Evolutionary conservation across 2,329 filamentous ascomycete species (phyloP), one percentile per base, ranked within the genome.

Genomic region (Xylariaceae sp.): DNA sequence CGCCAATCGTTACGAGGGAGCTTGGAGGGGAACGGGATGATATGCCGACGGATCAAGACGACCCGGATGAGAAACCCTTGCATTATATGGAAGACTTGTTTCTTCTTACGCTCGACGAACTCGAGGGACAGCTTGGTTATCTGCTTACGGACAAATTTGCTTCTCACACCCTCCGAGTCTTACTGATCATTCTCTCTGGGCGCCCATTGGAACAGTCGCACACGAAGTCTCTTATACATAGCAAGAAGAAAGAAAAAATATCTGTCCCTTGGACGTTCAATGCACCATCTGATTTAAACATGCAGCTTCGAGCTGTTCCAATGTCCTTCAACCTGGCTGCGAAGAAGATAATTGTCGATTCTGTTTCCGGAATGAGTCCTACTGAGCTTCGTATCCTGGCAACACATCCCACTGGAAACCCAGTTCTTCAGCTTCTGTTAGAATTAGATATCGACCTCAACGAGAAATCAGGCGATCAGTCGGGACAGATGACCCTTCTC

Each of bases 201-300:
- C 83, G 90, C 57, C 88, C 93, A 0, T 77, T 97, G 4, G 86
- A 91, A 55, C 85, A 89, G 54, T 76, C 82, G 0, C 82, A 87
- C 0, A 86, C 83, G 20, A 88, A 87, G 71, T 87, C 87, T 1
- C 77, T 96, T n/a, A 75, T 97, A 45, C 90, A 93, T 71, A 96
- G 93, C 79, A 93, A 91, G 74, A 93, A 88, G 76, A 98, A 98
- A 75, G 93, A 98, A 74, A 88, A 89, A 64, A 81, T 96, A 48
- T 82, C 83, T 1, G 84, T 89, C 1, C 78, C 83, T 3, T 81
- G 82, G 43, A 77, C 77, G 1, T 79, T 81, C 2, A 76, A 77
- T 3, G 71, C 76, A 2, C 74, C 79, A 7, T 75, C 79, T n/a
- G 81, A 85, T 52, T 67, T 74, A 12, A 74, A 72, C 43, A 67